Evolutionary conservation across 371 early-diverging fungal species (phyloP).

Genomic region (Apophysomyces trapeziformis): DNA sequence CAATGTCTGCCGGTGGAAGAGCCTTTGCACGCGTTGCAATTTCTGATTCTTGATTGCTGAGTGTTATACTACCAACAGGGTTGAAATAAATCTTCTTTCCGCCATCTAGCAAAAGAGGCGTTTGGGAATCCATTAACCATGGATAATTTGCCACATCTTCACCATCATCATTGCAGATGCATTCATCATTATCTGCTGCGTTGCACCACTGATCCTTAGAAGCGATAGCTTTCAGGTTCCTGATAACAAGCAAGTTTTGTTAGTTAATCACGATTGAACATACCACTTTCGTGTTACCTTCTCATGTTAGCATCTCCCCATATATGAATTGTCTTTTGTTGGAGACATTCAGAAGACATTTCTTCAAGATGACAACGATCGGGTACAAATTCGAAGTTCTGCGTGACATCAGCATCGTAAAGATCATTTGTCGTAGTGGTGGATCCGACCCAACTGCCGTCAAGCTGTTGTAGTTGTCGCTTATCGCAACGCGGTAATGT

Average conservation of each 20-base stretch:
- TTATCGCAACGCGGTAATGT: constrained; percentile 13
- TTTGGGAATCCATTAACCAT: constrained; percentile 19
- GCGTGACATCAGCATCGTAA: constrained; percentile 16
- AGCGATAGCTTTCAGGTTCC: constrained; percentile 17
- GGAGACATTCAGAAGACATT: constrained; percentile 20
- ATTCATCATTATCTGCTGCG: constrained; percentile 4
- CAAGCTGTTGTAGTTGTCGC: not conserved
- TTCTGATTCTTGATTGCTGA: constrained; percentile 22
- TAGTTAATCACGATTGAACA: not conserved
- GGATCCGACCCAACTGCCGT: constrained; percentile 29
- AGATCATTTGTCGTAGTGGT: constrained; percentile 18
- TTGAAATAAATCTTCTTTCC: constrained; percentile 26
- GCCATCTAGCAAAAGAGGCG: constrained; percentile 11
- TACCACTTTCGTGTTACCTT: constrained; percentile 23
- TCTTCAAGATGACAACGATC: constrained; percentile 24
- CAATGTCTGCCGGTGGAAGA: constrained; percentile 36
- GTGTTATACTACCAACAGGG: constrained; percentile 23
- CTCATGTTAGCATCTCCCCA: constrained; percentile 39
- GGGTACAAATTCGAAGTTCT: constrained; percentile 18
- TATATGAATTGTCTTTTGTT: constrained; percentile 32
- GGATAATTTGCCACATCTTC: constrained; percentile 12
- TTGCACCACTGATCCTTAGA: constrained; percentile 14
- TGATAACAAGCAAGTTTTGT: not conserved
- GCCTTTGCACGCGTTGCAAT: constrained; percentile 12
- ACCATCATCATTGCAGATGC: constrained; percentile 26